phyloP scores from a whole-genome alignment of 2,329 filamentous ascomycete genomes.

The Cladosporium sp. region DNA sequence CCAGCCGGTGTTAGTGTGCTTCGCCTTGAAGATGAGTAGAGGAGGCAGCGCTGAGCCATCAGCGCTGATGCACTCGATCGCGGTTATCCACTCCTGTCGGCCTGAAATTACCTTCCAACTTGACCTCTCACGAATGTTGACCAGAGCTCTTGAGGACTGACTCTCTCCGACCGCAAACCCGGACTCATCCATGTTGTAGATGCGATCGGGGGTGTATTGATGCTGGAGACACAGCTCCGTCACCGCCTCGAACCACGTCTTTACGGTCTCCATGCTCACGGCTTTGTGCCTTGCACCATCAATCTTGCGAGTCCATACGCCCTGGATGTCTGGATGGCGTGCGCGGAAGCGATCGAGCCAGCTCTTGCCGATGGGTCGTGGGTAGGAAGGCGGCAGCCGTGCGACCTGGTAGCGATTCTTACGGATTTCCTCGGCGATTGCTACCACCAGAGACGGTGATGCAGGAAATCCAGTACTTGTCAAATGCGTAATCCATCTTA shows the following conservation, averaged over 20 bases:
- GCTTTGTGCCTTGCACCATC: constrained; percentile 8
- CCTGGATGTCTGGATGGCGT: constrained; percentile 2
- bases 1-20: constrained; percentile 7
- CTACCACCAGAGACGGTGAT: constrained; percentile 7
- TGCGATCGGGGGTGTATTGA: not conserved
- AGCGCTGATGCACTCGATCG: constrained; percentile 15
- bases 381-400: not conserved
- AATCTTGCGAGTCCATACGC: constrained; percentile 12
- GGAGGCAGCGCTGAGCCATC: constrained; percentile 8
- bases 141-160: constrained; percentile 12
- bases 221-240: constrained; percentile 4
- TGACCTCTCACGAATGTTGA: constrained; percentile 10
- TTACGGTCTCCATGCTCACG: not conserved
- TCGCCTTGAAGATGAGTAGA: constrained; percentile 13
- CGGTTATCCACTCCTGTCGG: constrained; percentile 15
- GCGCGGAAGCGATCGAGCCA: constrained; percentile 9
- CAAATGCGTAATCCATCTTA: constrained; percentile 5
- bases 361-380: constrained; percentile 7
- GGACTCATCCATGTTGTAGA: constrained; percentile 14
- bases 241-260: constrained; percentile 14
- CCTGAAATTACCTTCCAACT: constrained; percentile 13
- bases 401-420: constrained; percentile 1
- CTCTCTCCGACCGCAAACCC: constrained; percentile 8
- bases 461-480: constrained; percentile 11
- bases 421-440: constrained; percentile 14